Percentiles rank a stretch among this genome's conserved stretches.
Conservation (phyloP, 2,329 filamentous ascomycete species). For the Fusarium citri region DNA sequence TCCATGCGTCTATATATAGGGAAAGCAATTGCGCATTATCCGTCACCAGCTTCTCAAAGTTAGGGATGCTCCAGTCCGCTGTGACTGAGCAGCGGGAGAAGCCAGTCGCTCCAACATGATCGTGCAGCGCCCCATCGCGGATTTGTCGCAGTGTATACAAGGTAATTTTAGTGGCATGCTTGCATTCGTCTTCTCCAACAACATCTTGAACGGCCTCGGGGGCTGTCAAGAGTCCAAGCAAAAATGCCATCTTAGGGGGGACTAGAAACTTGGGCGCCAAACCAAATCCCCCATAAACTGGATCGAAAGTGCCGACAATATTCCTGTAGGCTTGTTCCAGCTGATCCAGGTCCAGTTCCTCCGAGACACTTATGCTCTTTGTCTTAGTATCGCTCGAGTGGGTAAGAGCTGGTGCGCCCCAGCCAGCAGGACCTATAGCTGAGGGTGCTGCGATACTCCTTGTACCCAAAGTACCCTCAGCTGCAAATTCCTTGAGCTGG, state of each 20-base stretch:
- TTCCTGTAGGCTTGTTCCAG: constrained; percentile 89
- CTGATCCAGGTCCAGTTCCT: constrained; percentile 87
- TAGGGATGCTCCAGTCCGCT: constrained; percentile 90
- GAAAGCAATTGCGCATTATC: constrained; percentile 89
- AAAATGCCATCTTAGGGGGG: constrained; percentile 83
- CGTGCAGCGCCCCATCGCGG: constrained; percentile 64
- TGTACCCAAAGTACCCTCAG: constrained; percentile 80
- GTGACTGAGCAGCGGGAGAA: constrained; percentile 87
- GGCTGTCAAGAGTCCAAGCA: constrained; percentile 79
- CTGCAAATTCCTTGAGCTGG: constrained; percentile 87
- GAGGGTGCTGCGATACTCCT: constrained; percentile 49
- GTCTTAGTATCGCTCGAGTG: constrained; percentile 37
- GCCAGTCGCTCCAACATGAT: constrained; percentile 65
- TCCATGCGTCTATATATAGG: constrained; percentile 88
- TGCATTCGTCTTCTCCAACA: constrained; percentile 84
- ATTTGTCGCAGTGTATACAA: constrained; percentile 84
- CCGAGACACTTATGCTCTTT: constrained; percentile 57
- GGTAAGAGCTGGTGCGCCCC: constrained; percentile 48
- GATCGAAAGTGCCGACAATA: constrained; percentile 84
- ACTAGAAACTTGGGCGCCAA: constrained; percentile 89
- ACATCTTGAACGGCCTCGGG: constrained; percentile 81
- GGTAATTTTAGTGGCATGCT: constrained; percentile 80
- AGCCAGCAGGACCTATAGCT: constrained; percentile 47
- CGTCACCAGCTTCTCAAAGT: constrained; percentile 97
- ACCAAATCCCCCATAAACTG: constrained; percentile 82